These are phyloP conservation scores for Aspergillus homomorphus DNA, from an alignment of 495 filamentous ascomycete species.

Conservation along the genomic window DNA sequence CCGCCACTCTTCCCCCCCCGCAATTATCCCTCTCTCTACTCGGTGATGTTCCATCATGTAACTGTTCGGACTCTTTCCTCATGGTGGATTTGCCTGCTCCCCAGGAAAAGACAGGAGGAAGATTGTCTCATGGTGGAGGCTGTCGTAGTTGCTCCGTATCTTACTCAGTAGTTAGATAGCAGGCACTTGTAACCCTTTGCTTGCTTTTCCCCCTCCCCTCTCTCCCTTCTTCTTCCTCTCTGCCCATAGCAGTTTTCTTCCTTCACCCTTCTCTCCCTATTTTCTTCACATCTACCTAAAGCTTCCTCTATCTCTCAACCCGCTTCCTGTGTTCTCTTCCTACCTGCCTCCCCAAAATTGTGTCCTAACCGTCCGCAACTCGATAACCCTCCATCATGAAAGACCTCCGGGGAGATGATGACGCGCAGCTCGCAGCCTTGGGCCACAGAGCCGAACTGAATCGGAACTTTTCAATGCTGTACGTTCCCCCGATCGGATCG, in stretches of 20 bases:
- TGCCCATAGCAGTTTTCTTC: slow-evolving; percentile 6
- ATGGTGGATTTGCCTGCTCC: too few species aligned
- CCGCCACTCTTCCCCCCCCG: slow-evolving; percentile 8
- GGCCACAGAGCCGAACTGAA: slow-evolving; percentile 64
- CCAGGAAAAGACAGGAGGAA: too few species aligned
- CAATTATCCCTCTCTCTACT: slow-evolving; percentile 2
- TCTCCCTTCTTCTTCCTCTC: neutral
- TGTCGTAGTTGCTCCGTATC: neutral
- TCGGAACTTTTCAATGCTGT: slow-evolving; percentile 52
- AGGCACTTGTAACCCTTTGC: neutral
- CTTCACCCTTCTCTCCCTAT: slow-evolving; percentile 6
- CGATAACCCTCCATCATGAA: slow-evolving; percentile 21
- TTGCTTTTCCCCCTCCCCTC: slow-evolving; percentile 2
- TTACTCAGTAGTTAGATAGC: neutral
- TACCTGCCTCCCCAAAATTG: neutral
- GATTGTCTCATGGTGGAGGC: neutral
- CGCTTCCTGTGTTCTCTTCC: slow-evolving; percentile 1
- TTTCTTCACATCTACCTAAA: slow-evolving; percentile 1
- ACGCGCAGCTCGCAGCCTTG: slow-evolving; percentile 58
- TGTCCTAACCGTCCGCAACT: neutral
- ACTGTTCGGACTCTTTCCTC: neutral
- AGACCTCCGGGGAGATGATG: slow-evolving; percentile 32
- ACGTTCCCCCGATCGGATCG: slow-evolving; percentile 15
- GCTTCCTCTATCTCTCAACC: neutral
- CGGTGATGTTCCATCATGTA: neutral